These are phyloP conservation scores for Ceriops zippeliana DNA, from an alignment of 345 rosid genomes.

Conservation along the genomic window DNA sequence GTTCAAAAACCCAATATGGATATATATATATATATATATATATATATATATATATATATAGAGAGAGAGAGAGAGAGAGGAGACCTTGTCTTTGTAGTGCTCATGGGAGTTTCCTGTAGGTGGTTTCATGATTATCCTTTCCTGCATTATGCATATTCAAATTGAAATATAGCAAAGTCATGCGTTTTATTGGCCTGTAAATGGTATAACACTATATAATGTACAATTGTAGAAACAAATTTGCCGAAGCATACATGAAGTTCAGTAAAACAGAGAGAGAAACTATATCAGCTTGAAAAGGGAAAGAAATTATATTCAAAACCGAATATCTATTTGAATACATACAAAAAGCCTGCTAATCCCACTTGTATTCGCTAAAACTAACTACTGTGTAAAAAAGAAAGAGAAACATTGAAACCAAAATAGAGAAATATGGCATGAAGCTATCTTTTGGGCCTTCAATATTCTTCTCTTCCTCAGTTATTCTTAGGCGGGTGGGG, in stretches of 20 bases:
- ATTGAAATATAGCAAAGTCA: background rate
- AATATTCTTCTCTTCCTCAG: conserved; percentile 26
- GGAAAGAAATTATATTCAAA: too few relatives aligned
- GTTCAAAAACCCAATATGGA: too few relatives aligned
- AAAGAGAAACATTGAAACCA: conserved; percentile 3
- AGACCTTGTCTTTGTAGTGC: background rate
- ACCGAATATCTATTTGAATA: conserved; percentile 11
- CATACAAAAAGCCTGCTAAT: conserved; percentile 31
- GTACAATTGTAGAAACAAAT: too few relatives aligned
- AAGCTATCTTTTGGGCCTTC: conserved; percentile 5
- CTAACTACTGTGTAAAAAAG: background rate
- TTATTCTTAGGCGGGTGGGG: conserved; percentile 54
- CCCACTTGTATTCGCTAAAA: conserved; percentile 12
- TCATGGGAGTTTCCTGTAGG: conserved; percentile 1
- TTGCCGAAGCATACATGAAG: too few relatives aligned
- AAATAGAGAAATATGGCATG: conserved; percentile 12
- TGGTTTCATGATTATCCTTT: conserved; percentile 3
- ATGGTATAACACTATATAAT: too few relatives aligned
- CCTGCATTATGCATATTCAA: conserved; percentile 20
- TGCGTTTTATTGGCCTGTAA: too few relatives aligned
- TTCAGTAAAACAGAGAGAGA: too few relatives aligned
- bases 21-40: too few relatives aligned
- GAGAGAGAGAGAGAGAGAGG: too few relatives aligned
- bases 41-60: too few relatives aligned
- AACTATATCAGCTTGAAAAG: too few relatives aligned